Conservation (phyloP, 805 yeast species). For the Nakazawaea populi region DNA sequence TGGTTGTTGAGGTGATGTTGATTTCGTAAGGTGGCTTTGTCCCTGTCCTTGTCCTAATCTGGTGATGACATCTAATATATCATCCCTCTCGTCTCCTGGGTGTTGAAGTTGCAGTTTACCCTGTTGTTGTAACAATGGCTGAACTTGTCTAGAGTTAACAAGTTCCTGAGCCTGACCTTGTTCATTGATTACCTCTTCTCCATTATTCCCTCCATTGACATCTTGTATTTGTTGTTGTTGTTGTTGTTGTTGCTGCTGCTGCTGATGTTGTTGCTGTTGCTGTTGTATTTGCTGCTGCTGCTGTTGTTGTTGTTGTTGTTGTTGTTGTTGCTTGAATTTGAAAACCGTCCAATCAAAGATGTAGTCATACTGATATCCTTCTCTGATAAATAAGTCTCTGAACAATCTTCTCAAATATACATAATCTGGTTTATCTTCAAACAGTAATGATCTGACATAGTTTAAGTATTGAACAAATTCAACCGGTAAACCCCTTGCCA, state of each 20-base stretch:
- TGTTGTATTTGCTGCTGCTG: conserved; percentile 12
- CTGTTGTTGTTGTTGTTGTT: conserved; percentile 36
- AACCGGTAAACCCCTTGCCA: conserved; percentile 87
- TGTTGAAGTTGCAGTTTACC: conserved; percentile 22
- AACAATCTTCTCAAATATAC: conserved; percentile 80
- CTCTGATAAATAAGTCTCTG: conserved; percentile 82
- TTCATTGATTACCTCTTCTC: not conserved
- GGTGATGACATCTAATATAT: conserved; percentile 13
- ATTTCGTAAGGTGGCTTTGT: conserved; percentile 8
- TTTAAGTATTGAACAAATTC: conserved; percentile 86
- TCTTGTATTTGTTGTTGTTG: conserved; percentile 18
- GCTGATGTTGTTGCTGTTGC: no score
- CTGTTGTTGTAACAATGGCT: conserved; percentile 15
- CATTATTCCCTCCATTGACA: conserved; percentile 10
- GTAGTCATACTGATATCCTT: conserved; percentile 88
- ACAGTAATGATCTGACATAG: conserved; percentile 84
- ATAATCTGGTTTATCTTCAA: conserved; percentile 96
- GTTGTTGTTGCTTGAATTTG: conserved; percentile 61
- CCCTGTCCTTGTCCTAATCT: conserved; percentile 11
- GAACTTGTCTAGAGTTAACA: conserved; percentile 10
- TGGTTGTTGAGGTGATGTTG: conserved; percentile 2
- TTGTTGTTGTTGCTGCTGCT: conserved; percentile 13
- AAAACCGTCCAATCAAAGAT: conserved; percentile 95
- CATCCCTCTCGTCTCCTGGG: conserved; percentile 18
- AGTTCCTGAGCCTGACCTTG: not conserved